A percentile compares a stretch with the other conserved stretches of the same genome.
Evolutionary conservation across 2,329 filamentous ascomycete genomes (phyloP).

Genomic region (Bipolaris sorokiniana): DNA sequence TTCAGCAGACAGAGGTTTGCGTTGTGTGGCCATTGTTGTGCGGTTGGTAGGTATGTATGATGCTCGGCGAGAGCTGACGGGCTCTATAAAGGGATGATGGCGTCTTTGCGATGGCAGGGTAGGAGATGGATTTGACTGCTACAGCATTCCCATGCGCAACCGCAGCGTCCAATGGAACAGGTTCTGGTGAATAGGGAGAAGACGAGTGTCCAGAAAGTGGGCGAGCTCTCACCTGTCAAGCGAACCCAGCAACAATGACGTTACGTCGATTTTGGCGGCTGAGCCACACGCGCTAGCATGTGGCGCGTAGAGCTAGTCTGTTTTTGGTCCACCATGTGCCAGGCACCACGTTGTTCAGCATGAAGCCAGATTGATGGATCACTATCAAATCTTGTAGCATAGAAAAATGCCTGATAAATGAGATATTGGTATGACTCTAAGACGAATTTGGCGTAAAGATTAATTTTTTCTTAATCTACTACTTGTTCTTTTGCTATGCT

Average conservation of each 20-base stretch:
- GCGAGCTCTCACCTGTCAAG: conserved; percentile 3
- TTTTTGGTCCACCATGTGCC: conserved; percentile 12
- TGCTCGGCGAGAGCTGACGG: conserved; percentile 3
- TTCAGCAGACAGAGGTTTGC: conserved; percentile 34
- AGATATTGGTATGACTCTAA: too few species aligned
- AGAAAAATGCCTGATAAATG: too few species aligned
- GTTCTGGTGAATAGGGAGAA: background rate
- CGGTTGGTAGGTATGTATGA: background rate
- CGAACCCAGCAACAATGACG: conserved; percentile 29
- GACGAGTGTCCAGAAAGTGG: conserved; percentile 4
- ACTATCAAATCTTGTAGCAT: background rate
- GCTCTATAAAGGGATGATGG: background rate
- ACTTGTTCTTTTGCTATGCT: background rate
- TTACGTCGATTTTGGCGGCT: conserved; percentile 17
- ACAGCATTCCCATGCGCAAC: background rate
- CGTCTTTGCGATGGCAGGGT: background rate
- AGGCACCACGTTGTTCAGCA: background rate
- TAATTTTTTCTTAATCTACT: background rate
- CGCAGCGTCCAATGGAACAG: background rate
- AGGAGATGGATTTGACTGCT: background rate
- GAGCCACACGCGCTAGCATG: conserved; percentile 18
- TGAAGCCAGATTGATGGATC: background rate
- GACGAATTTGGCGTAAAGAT: background rate
- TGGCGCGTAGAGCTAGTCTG: conserved; percentile 29
- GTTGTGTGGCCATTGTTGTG: conserved; percentile 39